Conservation (phyloP, 1,139 yeast genomes). For the Debaryomyces coudertii region DNA sequence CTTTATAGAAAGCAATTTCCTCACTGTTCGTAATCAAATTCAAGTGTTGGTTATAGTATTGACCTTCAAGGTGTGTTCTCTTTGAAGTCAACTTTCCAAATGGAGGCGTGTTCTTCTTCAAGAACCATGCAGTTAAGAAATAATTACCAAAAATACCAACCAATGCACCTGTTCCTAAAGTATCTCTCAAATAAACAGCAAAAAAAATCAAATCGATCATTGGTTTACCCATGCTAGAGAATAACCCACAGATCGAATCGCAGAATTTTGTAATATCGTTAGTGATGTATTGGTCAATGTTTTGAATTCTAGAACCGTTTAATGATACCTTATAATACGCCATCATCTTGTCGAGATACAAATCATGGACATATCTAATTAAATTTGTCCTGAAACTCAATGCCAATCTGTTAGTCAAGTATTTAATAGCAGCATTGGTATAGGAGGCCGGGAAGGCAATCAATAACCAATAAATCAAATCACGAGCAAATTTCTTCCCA, state of each 20-base stretch:
- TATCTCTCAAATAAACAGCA: conserved; percentile 80
- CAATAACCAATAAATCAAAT: conserved; percentile 81
- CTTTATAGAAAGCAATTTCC: conserved; percentile 93
- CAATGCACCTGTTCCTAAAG: conserved; percentile 83
- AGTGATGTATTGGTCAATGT: conserved; percentile 78
- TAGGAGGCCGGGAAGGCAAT: conserved; percentile 94
- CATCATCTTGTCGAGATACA: conserved; percentile 79
- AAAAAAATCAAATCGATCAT: conserved; percentile 86
- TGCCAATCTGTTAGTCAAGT: conserved; percentile 74
- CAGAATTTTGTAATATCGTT: conserved; percentile 83
- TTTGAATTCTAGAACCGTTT: conserved; percentile 46
- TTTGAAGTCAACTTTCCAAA: conserved; percentile 79
- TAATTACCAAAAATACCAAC: conserved; percentile 82
- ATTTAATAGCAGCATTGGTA: conserved; percentile 88
- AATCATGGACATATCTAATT: conserved; percentile 85
- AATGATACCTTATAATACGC: conserved; percentile 77
- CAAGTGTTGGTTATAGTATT: conserved; percentile 83
- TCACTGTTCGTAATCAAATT: conserved; percentile 87
- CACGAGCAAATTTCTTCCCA: conserved; percentile 74
- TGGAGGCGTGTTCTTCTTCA: conserved; percentile 78
- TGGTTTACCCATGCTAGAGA: conserved; percentile 91
- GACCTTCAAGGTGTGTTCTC: conserved; percentile 83
- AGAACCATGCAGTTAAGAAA: conserved; percentile 73
- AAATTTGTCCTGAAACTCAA: conserved; percentile 84
- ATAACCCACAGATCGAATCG: conserved; percentile 79